Conservation (phyloP, 139 green algal genomes). For the Auxenochlorella pyrenoidosa region DNA sequence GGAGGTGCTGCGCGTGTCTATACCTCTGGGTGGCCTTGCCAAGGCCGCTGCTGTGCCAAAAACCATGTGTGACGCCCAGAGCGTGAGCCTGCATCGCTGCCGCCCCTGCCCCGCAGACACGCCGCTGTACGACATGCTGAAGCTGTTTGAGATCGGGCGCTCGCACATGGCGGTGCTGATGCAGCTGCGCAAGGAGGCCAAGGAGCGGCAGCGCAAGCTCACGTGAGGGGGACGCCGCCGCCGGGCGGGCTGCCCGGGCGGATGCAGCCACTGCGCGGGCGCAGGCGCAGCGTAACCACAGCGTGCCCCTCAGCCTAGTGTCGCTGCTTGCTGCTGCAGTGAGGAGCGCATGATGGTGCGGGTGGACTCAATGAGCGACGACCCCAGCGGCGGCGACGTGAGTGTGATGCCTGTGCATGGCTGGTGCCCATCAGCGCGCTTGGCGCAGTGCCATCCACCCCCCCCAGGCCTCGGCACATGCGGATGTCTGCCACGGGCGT, state of each 20-base stretch:
- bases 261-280: too few species aligned
- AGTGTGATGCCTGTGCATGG: not conserved
- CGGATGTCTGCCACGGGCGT: not conserved
- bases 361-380: slow-evolving; percentile 22
- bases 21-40: not conserved
- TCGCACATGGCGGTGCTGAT: slow-evolving; percentile 91
- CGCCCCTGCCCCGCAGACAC: slow-evolving; percentile 51
- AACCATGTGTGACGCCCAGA: too few species aligned
- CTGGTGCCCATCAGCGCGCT: not conserved
- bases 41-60: not conserved
- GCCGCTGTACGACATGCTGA: slow-evolving; percentile 91
- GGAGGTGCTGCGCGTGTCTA: too few species aligned
- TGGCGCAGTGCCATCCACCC: not conserved
- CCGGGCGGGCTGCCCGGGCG: not conserved
- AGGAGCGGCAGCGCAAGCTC: not conserved
- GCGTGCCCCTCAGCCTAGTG: too few species aligned
- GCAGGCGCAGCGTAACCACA: not conserved
- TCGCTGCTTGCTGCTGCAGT: not conserved
- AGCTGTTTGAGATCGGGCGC: slow-evolving; percentile 90
- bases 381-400: not conserved
- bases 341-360: slow-evolving; percentile 8
- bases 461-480: too few species aligned
- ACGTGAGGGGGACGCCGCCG: not conserved
- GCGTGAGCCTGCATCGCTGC: too few species aligned
- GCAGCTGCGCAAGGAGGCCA: slow-evolving; percentile 39